Evolutionary conservation across 345 rosid genomes (phyloP), one percentile per base, ranked within the genome.

Genomic region (Ceriops zippeliana): DNA sequence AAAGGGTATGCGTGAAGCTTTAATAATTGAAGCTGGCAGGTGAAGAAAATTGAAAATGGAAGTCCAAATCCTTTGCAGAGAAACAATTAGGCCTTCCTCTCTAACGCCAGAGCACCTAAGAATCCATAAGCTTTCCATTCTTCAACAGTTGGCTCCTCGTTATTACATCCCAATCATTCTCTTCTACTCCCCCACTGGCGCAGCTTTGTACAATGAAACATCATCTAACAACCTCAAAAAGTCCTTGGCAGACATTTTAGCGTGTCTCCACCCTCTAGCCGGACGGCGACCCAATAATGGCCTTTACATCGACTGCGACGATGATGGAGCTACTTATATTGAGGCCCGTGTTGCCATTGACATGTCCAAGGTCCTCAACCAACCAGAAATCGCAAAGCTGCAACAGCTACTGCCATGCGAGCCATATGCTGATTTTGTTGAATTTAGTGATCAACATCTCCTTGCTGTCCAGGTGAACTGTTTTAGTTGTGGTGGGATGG

Each of bases 71-170:
- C 24, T 64, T 24, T 64, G 54, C 6, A 64, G 54, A n/a, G 37
- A 64, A 19, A 64, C 24, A 4, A 9, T 64, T 7, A 64, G 47
- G 51, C 67, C 67, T 42, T 64, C 67, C 7, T 62, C 51, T 64
- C 53, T 57, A 63, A 63, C 54, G 22, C 67, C 53, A 24, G 28
- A 63, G 6, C 54, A 47, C 22, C 54, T 22, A 17, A 24, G 19
- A 47, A 42, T 46, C 26, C 67, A 63, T 52, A 46, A 7, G 8
- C 67, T 46, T 26, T 46, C 32, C 24, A 2, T 46, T 49, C 47
- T 42, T 46, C 54, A 63, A 1, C 66, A 63, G 54, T 37, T 63
- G 2, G 8, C 7, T 21, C 54, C 67, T 24, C 13, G 35, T 30
- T 6, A 10, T 47, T 64, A 47, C 21, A 31, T 64, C 11, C 67